Evolutionary conservation across 208 protist species (phyloP), one percentile per base, ranked within the genome.

Genomic region (Borovskyia barvae): DNA sequence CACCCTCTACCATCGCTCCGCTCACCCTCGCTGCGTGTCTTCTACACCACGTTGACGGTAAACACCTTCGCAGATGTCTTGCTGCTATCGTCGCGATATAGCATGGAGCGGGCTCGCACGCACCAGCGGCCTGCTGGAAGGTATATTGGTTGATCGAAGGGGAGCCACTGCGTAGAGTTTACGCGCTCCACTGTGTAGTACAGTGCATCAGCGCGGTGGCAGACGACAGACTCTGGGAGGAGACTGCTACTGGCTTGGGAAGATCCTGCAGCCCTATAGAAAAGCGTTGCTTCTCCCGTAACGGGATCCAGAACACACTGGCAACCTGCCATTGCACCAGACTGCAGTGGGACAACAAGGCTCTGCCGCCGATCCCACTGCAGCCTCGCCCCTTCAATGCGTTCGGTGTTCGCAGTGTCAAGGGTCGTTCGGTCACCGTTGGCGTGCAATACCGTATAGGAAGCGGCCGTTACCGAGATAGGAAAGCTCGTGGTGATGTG

Each of bases 121-220:
- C 88, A 94, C 85, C 88, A 94, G 17, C 77, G 74, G 5, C 88
- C 88, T 1, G 77, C 76, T 1, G 82, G 82, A 5, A 94, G 74
- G 49, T 55, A 85, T 30, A 94, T 75, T 0, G 85, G 63, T 26
- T 61, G 20, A 24, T 42, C 69, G 14, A 73, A 82, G 32, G 49
- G 50, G 46, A 70, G 51, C 83, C 87, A 94, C 52, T 90, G 80
- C 26, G 66, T 56, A 12, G 72, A 67, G 41, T 63, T 73, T 32
- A 59, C 64, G 29, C 76, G 75, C 56, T 92, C 84, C 26, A 88
- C 55, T 5, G 66, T 83, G 69, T 83, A 91, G 14, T 74, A 67
- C 22, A 77, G 29, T 11, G 47, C 48, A 47, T 72, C 53, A 5
- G 50, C 69, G 5, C 36, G 56, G 35, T 47, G 72, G 33, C 72